phyloP scores from a whole-genome alignment of 1,284 basidiomycete species.

The Chalciporus piperatoides region DNA sequence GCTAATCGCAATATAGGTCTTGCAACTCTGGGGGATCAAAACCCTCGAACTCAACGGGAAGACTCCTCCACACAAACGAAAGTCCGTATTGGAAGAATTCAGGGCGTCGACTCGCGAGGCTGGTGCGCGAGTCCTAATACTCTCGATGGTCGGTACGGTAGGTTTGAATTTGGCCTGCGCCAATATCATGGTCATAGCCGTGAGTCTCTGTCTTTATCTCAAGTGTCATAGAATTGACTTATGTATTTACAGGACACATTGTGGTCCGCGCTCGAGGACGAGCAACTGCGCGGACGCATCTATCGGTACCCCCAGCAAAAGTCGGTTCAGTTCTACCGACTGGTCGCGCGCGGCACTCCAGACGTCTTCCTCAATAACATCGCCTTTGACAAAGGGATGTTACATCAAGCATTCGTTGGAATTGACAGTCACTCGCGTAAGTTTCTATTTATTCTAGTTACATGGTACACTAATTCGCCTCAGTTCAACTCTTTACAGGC shows the following conservation, averaged over 20 bases:
- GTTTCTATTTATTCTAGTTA: not conserved
- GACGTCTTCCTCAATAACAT: constrained; percentile 10
- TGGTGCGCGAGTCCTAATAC: constrained; percentile 13
- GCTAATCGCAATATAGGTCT: constrained; percentile 1
- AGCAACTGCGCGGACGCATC: constrained; percentile 4
- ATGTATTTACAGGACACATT: constrained; percentile 7
- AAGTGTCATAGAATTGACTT: not conserved
- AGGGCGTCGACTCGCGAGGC: not conserved
- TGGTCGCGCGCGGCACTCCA: not conserved
- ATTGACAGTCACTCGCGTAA: not conserved
- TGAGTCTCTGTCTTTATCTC: not conserved
- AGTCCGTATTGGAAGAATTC: constrained; percentile 2
- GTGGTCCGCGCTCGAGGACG: constrained; percentile 13
- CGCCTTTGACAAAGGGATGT: constrained; percentile 3
- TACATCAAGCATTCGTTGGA: constrained; percentile 2
- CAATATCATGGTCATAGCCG: constrained; percentile 22
- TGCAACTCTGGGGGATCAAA: constrained; percentile 7
- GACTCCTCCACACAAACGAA: not conserved
- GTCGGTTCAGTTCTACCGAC: constrained; percentile 7
- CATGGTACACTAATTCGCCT: too few relatives aligned
- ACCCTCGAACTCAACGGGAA: constrained; percentile 10
- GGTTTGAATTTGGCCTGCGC: constrained; percentile 22
- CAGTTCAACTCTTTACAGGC: too few relatives aligned
- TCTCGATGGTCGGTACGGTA: constrained; percentile 18
- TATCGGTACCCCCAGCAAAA: constrained; percentile 10